Conservation (phyloP, 352 stramenopile species). For the Elongisporangium prolatum region DNA sequence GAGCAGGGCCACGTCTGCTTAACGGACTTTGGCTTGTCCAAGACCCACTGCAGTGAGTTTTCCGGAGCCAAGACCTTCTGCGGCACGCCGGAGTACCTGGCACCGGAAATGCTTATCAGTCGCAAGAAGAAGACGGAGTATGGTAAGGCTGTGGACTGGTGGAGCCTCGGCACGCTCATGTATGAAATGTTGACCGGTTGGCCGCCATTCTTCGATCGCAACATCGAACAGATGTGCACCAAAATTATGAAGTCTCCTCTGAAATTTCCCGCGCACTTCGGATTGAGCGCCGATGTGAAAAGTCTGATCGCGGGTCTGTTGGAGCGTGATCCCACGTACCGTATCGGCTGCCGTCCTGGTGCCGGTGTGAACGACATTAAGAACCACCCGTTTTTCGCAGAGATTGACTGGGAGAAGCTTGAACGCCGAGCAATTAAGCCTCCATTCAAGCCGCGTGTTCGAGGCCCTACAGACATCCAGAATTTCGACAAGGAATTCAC, state of each 20-base stretch:
- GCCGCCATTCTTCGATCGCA: constrained; percentile 91
- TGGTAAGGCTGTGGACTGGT: constrained; percentile 92
- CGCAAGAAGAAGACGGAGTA: constrained; percentile 88
- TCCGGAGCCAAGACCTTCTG: constrained; percentile 85
- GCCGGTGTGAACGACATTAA: constrained; percentile 71
- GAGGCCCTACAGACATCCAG: constrained; percentile 76
- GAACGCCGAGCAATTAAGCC: constrained; percentile 69
- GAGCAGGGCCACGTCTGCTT: constrained; percentile 88
- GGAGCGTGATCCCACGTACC: constrained; percentile 64
- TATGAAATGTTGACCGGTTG: constrained; percentile 95
- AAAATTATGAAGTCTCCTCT: constrained; percentile 90
- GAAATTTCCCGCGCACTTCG: constrained; percentile 83
- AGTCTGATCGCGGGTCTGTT: constrained; percentile 74
- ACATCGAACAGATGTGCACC: constrained; percentile 89
- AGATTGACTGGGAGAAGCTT: constrained; percentile 72
- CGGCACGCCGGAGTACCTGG: constrained; percentile 85
- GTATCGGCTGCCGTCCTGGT: constrained; percentile 64
- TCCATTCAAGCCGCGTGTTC: constrained; percentile 84
- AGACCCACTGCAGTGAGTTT: constrained; percentile 80
- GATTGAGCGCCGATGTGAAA: constrained; percentile 66
- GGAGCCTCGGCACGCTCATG: constrained; percentile 91
- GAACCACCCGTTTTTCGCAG: constrained; percentile 75
- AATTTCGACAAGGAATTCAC: constrained; percentile 90
- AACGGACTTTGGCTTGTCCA: constrained; percentile 93
- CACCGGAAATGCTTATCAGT: constrained; percentile 87